Percentiles rank a stretch among this genome's conserved stretches.
Evolutionary conservation across 257 asterid species (phyloP).

Genomic region (Misopates orontium): DNA sequence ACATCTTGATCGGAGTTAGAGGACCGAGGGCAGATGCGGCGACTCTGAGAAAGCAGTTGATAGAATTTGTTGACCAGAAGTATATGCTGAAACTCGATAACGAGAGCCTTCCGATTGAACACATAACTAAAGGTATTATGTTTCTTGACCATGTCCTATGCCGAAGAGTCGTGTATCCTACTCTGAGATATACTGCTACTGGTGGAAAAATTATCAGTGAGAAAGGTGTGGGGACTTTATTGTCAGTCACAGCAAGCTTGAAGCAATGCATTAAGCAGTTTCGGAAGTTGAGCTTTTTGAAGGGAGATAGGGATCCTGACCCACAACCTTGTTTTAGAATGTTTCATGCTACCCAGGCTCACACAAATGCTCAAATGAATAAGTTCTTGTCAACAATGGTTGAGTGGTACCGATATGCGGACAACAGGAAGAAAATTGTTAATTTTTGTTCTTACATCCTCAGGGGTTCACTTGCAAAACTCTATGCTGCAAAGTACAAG

Average conservation of each 20-base stretch:
- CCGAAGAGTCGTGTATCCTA: slow-evolving; percentile 93
- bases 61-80: slow-evolving; percentile 84
- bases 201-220: slow-evolving; percentile 98
- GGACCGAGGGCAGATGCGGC: slow-evolving; percentile 99
- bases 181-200: slow-evolving; percentile 89
- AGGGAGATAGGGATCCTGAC: slow-evolving; percentile 97
- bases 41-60: slow-evolving; percentile 75
- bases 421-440: slow-evolving; percentile 88
- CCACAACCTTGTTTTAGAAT: slow-evolving; percentile 98
- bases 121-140: slow-evolving; percentile 95
- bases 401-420: slow-evolving; percentile 98
- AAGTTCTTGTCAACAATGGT: slow-evolving; percentile 83
- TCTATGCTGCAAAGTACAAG: slow-evolving; percentile 96
- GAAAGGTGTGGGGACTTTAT: slow-evolving; percentile 89
- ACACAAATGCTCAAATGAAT: slow-evolving; percentile 97
- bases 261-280: slow-evolving; percentile 91
- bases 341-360: slow-evolving; percentile 99
- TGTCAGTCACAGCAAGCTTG: slow-evolving; percentile 95
- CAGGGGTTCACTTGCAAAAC: slow-evolving; percentile 97
- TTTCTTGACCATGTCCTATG: slow-evolving; percentile 95
- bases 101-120: slow-evolving; percentile 89
- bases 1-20: slow-evolving; percentile 85
- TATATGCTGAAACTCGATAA: slow-evolving; percentile 90
- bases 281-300: slow-evolving; percentile 73
- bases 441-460: slow-evolving; percentile 90